Conservation (phyloP, 805 yeast species). For the Ogataea methylovora region DNA sequence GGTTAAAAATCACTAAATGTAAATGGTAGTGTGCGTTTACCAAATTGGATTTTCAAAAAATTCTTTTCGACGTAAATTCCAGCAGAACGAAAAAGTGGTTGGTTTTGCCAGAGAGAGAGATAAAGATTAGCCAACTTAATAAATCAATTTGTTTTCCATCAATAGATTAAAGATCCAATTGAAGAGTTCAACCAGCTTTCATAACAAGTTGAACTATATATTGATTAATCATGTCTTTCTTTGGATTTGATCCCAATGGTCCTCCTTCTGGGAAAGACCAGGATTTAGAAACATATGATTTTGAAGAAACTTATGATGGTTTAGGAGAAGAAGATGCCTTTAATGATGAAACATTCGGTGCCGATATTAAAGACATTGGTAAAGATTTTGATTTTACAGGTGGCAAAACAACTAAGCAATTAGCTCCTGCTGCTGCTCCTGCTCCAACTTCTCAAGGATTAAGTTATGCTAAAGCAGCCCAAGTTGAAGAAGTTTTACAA, state of each 20-base stretch:
- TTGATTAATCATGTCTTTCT: slow-evolving; percentile 49
- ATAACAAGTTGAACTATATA: too few relatives aligned
- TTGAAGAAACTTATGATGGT: slow-evolving; percentile 80
- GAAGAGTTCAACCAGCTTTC: too few relatives aligned
- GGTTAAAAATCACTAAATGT: too few relatives aligned
- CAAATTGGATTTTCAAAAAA: too few relatives aligned
- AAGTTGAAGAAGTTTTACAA: slow-evolving; percentile 38
- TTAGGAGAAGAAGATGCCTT: slow-evolving; percentile 79
- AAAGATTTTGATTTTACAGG: slow-evolving; percentile 62
- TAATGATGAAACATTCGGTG: slow-evolving; percentile 76
- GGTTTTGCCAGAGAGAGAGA: too few relatives aligned
- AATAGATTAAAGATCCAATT: too few relatives aligned
- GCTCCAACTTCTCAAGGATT: slow-evolving; percentile 21
- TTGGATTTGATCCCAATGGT: slow-evolving; percentile 52
- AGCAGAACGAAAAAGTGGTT: too few relatives aligned
- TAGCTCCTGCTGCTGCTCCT: slow-evolving; percentile 1
- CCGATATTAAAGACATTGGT: slow-evolving; percentile 32
- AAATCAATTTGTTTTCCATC: too few relatives aligned
- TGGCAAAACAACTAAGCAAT: slow-evolving; percentile 13
- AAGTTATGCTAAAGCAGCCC: slow-evolving; percentile 38
- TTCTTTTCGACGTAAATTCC: too few relatives aligned
- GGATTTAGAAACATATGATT: slow-evolving; percentile 45
- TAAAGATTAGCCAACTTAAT: too few relatives aligned
- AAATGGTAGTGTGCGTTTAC: too few relatives aligned
- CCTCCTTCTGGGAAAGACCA: slow-evolving; percentile 15